Evolutionary conservation across 345 rosid species (phyloP).

Genomic region (Odontarrhena argentea): DNA sequence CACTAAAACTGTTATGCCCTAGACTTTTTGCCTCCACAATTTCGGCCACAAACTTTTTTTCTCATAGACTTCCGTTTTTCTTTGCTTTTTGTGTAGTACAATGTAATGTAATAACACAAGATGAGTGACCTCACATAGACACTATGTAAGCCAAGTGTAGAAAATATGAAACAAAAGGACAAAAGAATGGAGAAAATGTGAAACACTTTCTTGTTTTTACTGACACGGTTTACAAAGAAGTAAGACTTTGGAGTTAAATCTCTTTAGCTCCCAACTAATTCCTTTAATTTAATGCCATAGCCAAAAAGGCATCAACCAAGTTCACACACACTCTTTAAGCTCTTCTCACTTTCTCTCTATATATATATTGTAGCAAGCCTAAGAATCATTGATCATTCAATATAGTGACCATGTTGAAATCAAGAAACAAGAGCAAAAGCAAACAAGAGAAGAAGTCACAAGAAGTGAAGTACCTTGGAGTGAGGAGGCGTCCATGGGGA

Average conservation of each 20-base stretch:
- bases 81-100: background rate
- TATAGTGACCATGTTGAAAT: slow-evolving; percentile 28
- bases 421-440: slow-evolving; percentile 55
- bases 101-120: slow-evolving; percentile 14
- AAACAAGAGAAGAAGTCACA: slow-evolving; percentile 48
- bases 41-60: too few relatives aligned
- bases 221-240: slow-evolving; percentile 37
- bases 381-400: slow-evolving; percentile 14
- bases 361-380: slow-evolving; percentile 15
- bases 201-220: slow-evolving; percentile 25
- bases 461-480: slow-evolving; percentile 66
- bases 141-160: slow-evolving; percentile 29
- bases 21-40: too few relatives aligned
- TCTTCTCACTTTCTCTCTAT: background rate
- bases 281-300: slow-evolving; percentile 29
- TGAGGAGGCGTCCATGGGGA: slow-evolving; percentile 82
- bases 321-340: slow-evolving; percentile 19
- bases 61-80: slow-evolving; percentile 4
- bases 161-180: slow-evolving; percentile 31
- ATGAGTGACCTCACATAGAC: slow-evolving; percentile 15
- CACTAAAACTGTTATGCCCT: too few relatives aligned
- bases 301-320: slow-evolving; percentile 30
- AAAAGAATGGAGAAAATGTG: slow-evolving; percentile 30
- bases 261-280: slow-evolving; percentile 35
- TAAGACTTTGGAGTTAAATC: slow-evolving; percentile 32